A percentile compares a stretch with the other conserved stretches of the same genome.
Evolutionary conservation across 257 asterid genomes (phyloP).

Genomic region (Nicotiana obtusifolia): DNA sequence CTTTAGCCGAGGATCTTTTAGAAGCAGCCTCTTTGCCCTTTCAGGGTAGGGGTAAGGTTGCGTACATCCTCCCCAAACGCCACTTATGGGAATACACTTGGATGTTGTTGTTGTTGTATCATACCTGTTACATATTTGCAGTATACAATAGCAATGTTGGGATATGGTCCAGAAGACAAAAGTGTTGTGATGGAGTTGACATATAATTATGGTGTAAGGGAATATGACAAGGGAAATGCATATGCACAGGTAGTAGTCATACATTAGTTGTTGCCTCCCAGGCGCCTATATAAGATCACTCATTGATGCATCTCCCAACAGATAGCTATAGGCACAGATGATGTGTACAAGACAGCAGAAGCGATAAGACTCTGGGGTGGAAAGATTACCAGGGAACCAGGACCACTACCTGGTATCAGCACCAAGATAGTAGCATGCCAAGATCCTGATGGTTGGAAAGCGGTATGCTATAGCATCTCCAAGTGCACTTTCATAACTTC

Average conservation of each 20-base stretch:
- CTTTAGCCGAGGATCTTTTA: too few relatives aligned
- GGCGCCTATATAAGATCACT: not conserved
- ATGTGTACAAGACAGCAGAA: conserved; percentile 87
- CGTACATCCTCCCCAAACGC: not conserved
- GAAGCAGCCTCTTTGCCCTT: too few relatives aligned
- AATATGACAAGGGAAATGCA: conserved; percentile 59
- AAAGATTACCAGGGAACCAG: conserved; percentile 78
- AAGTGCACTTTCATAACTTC: not conserved
- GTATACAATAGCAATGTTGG: conserved; percentile 66
- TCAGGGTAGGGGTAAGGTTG: too few relatives aligned
- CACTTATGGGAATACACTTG: too few relatives aligned
- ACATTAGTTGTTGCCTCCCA: not conserved
- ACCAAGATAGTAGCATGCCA: conserved; percentile 90
- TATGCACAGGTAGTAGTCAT: conserved; percentile 49
- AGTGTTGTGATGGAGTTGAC: conserved; percentile 54
- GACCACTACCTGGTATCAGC: conserved; percentile 85
- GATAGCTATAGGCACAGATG: conserved; percentile 95
- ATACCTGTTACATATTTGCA: conserved; percentile 16
- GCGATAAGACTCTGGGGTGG: conserved; percentile 74
- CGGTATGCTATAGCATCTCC: conserved; percentile 46
- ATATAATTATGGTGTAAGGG: conserved; percentile 54
- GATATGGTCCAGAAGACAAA: conserved; percentile 61
- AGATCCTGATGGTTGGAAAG: conserved; percentile 99
- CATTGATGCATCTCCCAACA: conserved; percentile 22
- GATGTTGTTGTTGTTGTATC: not conserved